Conservation (phyloP, 768 basidiomycete genomes). For the Leccinum arenicola region DNA sequence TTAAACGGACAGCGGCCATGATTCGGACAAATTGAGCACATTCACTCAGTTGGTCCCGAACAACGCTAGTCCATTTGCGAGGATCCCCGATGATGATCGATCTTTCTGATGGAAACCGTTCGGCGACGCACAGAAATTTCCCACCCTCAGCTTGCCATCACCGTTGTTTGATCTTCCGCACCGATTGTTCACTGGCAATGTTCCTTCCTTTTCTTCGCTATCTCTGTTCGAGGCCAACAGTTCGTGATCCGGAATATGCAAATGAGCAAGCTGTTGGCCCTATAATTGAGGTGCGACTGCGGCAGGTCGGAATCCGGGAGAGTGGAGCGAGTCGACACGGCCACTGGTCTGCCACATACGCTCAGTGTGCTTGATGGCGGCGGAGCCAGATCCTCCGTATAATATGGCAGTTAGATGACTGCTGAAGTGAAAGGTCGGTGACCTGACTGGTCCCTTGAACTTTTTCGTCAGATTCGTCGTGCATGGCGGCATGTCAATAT, state of each 20-base stretch:
- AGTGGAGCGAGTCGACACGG: background rate
- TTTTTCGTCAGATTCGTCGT: slow-evolving; percentile 8
- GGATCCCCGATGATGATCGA: slow-evolving; percentile 20
- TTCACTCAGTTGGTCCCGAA: slow-evolving; percentile 8
- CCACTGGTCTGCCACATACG: background rate
- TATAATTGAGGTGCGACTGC: background rate
- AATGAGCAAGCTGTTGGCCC: background rate
- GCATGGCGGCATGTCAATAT: background rate
- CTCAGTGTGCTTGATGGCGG: background rate
- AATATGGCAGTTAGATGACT: background rate
- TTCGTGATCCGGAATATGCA: background rate
- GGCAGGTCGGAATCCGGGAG: background rate
- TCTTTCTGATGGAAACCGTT: slow-evolving; percentile 32
- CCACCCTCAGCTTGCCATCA: slow-evolving; percentile 9
- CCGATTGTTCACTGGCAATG: background rate
- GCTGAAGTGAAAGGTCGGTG: background rate
- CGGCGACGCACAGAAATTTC: slow-evolving; percentile 1
- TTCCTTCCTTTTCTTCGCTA: background rate
- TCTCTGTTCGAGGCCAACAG: slow-evolving; percentile 4
- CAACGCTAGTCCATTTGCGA: slow-evolving; percentile 17
- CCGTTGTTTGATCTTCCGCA: slow-evolving; percentile 11
- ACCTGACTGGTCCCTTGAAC: background rate
- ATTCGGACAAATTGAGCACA: slow-evolving; percentile 1
- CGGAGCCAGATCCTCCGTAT: background rate
- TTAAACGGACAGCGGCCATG: slow-evolving; percentile 1